Evolutionary conservation across 768 basidiomycete genomes (phyloP).

Genomic region (Trametes maxima): DNA sequence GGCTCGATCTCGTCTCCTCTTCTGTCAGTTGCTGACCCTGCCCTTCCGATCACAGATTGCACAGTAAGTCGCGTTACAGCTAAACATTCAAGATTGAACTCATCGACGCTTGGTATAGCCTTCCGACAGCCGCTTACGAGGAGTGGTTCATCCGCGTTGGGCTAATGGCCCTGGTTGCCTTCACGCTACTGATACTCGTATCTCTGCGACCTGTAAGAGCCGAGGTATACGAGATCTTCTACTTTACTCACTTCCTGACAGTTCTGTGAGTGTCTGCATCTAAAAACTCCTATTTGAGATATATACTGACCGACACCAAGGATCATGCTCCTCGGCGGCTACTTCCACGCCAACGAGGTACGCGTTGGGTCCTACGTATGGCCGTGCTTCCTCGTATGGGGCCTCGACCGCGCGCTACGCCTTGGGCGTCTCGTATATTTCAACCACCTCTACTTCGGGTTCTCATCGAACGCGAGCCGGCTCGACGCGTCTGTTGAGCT

Average conservation of each 20-base stretch:
- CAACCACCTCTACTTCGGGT: slow-evolving; percentile 46
- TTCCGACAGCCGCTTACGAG: slow-evolving; percentile 3
- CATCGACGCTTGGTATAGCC: background rate
- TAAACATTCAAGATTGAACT: background rate
- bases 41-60: background rate
- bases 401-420: slow-evolving; percentile 54
- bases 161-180: slow-evolving; percentile 39
- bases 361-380: slow-evolving; percentile 43
- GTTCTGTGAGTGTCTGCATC: slow-evolving; percentile 38
- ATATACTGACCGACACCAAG: slow-evolving; percentile 23
- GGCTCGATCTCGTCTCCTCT: background rate
- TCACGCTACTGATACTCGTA: slow-evolving; percentile 48
- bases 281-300: background rate
- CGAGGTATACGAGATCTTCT: slow-evolving; percentile 54
- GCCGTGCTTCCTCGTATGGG: slow-evolving; percentile 58
- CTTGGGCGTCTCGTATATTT: slow-evolving; percentile 44
- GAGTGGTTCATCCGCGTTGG: slow-evolving; percentile 36
- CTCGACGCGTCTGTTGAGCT: slow-evolving; percentile 45
- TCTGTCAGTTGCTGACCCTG: background rate
- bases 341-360: slow-evolving; percentile 31
- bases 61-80: background rate
- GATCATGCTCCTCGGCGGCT: slow-evolving; percentile 36
- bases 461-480: slow-evolving; percentile 26
- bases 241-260: slow-evolving; percentile 47
- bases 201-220: slow-evolving; percentile 52